Conservation (phyloP, 352 stramenopile species). For the Pythium aristosporum region DNA sequence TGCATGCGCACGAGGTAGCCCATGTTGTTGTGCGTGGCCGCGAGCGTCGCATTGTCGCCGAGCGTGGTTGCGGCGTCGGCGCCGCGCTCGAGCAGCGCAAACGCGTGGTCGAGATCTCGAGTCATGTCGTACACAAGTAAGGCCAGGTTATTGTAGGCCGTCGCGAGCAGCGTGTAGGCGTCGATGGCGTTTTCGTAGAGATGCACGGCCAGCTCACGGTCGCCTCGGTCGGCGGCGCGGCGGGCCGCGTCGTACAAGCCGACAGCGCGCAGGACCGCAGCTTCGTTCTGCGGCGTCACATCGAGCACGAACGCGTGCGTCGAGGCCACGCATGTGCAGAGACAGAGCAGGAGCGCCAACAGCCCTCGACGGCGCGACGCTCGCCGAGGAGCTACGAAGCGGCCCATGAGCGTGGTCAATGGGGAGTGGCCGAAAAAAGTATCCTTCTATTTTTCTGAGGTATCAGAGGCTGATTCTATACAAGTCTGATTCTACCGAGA, state of each 20-base stretch:
- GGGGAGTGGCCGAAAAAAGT: neutral
- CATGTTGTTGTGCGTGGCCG: conserved; percentile 74
- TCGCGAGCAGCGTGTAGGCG: conserved; percentile 42
- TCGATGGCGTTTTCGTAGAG: conserved; percentile 52
- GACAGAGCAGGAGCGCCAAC: conserved; percentile 1
- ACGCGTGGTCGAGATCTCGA: conserved; percentile 29
- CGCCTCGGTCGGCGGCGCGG: conserved; percentile 6
- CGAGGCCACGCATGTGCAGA: neutral
- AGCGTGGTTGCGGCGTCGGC: conserved; percentile 30
- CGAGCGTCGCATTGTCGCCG: conserved; percentile 40
- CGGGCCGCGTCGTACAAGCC: conserved; percentile 21
- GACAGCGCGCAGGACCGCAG: conserved; percentile 7
- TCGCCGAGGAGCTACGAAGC: neutral
- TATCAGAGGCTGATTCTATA: neutral
- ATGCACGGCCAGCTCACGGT: conserved; percentile 23
- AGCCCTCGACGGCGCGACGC: neutral
- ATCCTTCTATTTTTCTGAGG: conserved; percentile 27
- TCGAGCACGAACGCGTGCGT: conserved; percentile 7
- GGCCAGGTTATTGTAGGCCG: conserved; percentile 80
- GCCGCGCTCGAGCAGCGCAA: conserved; percentile 44
- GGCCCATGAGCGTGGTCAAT: neutral
- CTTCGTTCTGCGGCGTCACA: conserved; percentile 19
- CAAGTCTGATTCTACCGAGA: neutral
- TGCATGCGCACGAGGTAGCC: conserved; percentile 46
- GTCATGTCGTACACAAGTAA: conserved; percentile 47